Evolutionary conservation across 2,329 filamentous ascomycete species (phyloP).

Genomic region (Cucurbitaria berberidis): DNA sequence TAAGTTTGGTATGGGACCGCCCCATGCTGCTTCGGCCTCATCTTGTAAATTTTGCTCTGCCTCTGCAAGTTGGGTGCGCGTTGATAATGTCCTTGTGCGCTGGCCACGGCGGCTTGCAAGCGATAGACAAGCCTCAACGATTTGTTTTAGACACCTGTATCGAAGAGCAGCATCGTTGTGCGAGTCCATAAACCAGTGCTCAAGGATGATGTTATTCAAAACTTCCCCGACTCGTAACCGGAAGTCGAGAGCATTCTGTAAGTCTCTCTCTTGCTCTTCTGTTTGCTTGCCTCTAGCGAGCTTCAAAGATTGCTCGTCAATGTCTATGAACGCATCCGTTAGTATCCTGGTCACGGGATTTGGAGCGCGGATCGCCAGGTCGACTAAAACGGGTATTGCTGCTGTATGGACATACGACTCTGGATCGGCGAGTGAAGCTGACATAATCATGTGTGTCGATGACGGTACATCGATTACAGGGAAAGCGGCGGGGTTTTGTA

Average conservation of each 20-base stretch:
- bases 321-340: constrained; percentile 71
- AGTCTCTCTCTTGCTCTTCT: constrained; percentile 31
- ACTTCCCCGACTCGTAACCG: constrained; percentile 71
- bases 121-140: constrained; percentile 66
- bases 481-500: constrained; percentile 57
- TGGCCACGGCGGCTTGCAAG: constrained; percentile 69
- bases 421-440: constrained; percentile 67
- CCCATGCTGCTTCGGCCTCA: constrained; percentile 62
- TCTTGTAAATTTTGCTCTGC: constrained; percentile 56
- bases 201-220: constrained; percentile 31
- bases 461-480: constrained; percentile 70
- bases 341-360: constrained; percentile 67
- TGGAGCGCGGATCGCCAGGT: constrained; percentile 67
- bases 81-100: constrained; percentile 64
- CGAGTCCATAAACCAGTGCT: constrained; percentile 26
- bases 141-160: constrained; percentile 29
- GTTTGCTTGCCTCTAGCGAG: constrained; percentile 18
- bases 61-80: constrained; percentile 61
- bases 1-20: constrained; percentile 54
- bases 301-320: constrained; percentile 54
- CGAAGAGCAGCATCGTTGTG: neutral
- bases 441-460: constrained; percentile 68
- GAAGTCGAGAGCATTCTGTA: constrained; percentile 60
- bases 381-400: constrained; percentile 69
- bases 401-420: constrained; percentile 76